These are phyloP conservation scores for Plasmodium falciparum DNA, from an alignment of 169 alveolate species.

Conservation along the genomic window DNA sequence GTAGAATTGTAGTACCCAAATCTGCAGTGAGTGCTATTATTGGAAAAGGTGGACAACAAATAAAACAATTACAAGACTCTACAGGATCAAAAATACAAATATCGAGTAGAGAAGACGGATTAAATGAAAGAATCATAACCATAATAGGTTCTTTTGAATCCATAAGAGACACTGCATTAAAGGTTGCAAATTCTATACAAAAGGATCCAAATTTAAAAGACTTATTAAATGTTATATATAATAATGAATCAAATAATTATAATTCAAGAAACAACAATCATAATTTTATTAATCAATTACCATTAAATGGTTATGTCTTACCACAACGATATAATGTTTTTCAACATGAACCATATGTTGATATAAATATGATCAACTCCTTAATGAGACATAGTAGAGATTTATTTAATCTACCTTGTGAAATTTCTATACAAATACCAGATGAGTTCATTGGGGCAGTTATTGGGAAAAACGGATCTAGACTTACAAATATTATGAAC, in stretches of 20 bases:
- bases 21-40: conserved; percentile 77
- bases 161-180: conserved; percentile 49
- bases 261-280: conserved; percentile 19
- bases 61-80: conserved; percentile 57
- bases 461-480: conserved; percentile 67
- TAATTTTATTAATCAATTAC: conserved; percentile 57
- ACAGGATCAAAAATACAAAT: conserved; percentile 66
- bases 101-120: conserved; percentile 70
- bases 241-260: conserved; percentile 20
- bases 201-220: conserved; percentile 76
- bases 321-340: conserved; percentile 65
- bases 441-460: conserved; percentile 72
- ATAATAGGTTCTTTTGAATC: conserved; percentile 72
- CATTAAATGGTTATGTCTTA: conserved; percentile 48
- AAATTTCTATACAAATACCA: conserved; percentile 74
- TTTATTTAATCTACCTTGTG: conserved; percentile 70
- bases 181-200: conserved; percentile 44
- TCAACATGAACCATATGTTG: conserved; percentile 71
- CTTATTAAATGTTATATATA: conserved; percentile 58
- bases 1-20: conserved; percentile 73
- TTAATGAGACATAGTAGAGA: conserved; percentile 75
- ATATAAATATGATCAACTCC: conserved; percentile 36
- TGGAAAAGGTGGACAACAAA: conserved; percentile 77
- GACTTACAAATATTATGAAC: conserved; percentile 73
- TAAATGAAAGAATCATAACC: conserved; percentile 55